phyloP scores from a whole-genome alignment of 306 rosid species.

The Pterocarpus santalinus region DNA sequence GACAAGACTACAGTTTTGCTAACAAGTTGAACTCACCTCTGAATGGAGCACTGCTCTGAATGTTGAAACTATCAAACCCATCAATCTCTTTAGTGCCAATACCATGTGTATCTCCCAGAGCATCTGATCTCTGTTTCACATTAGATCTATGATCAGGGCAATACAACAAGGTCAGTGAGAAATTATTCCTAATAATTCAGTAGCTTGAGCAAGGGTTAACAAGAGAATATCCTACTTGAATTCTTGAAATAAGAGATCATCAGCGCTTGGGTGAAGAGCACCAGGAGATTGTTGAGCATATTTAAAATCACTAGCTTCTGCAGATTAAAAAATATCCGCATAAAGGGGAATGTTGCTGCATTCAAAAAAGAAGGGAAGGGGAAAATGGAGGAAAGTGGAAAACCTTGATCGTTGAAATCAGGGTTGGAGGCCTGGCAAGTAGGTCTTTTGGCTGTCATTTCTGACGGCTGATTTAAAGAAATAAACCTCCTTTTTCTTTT shows the following conservation, averaged over 20 bases:
- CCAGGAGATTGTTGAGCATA: conserved; percentile 48
- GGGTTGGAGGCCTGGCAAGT: conserved; percentile 45
- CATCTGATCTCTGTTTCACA: conserved; percentile 54
- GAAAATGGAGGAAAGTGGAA: conserved; percentile 26
- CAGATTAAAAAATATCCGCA: conserved; percentile 40
- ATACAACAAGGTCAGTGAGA: conserved; percentile 41
- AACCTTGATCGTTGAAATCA: conserved; percentile 62
- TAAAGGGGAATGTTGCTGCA: conserved; percentile 29
- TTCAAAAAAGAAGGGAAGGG: conserved; percentile 22
- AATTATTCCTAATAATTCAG: conserved; percentile 43
- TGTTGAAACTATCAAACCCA: conserved; percentile 46
- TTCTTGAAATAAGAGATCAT: conserved; percentile 52
- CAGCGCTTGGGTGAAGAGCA: conserved; percentile 38
- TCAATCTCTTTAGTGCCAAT: conserved; percentile 43
- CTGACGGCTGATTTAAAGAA: conserved; percentile 59
- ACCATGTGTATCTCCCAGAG: conserved; percentile 49
- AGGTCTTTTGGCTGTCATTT: conserved; percentile 46
- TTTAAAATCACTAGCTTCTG: conserved; percentile 58
- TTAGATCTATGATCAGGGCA: conserved; percentile 51
- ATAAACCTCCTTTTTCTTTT: conserved; percentile 67
- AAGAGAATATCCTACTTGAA: conserved; percentile 54
- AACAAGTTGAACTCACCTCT: conserved; percentile 59
- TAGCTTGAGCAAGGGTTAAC: conserved; percentile 39
- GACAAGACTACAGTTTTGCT: conserved; percentile 32
- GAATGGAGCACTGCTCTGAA: conserved; percentile 53